Base-by-base conservation (phyloP, 1,139 yeast species). In the Geotrichum fermentans region DNA sequence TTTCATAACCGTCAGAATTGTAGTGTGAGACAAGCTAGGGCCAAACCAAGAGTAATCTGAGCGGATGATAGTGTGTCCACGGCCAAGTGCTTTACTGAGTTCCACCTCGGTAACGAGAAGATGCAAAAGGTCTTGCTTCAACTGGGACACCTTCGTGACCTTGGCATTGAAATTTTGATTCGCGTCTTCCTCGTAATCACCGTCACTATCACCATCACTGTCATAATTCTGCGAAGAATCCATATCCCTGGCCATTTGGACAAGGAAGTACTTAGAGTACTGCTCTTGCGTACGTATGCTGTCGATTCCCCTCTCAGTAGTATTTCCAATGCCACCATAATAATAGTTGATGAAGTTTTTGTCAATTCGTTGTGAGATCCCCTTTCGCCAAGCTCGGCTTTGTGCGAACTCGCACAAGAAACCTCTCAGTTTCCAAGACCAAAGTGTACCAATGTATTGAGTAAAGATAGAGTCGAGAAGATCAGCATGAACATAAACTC, bases 1-100 rank as follows among this genome's bases (percentile, higher is more conserved):
- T 26, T 51, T 46, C 32, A 52, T 34, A 13, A 55, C 56, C 2
- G 55, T 36, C 30, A 47, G 24, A 16, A 56, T 47, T 5, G 58
- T 30, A 11, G 38, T 48, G 21, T 49, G 54, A 7, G 55, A 39
- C 29, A 56, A 29, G 3, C 55, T 49, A 17, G 57, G 57, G 4
- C 57, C 58, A 47, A 55, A 56, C 55, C 55, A 53, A 13, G 49
- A 40, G 43, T 49, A 56, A 40, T 56, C 58, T 13, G 57, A 53
- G 7, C 56, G 45, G 22, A 55, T 36, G n/a, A 47, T 55, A 8
- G 56, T 47, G 37, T 55, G 56, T 13, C 46, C 53, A 3, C 50
- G 45, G 10, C 46, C 35, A 5, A 55, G 14, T 6, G 43, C 40
- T 10, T 51, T 43, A 37, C 51, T 44, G 13, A 56, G 45, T 11